phyloP scores from a whole-genome alignment of 2,329 filamentous ascomycete species.

The Phialocephala subalpina region DNA sequence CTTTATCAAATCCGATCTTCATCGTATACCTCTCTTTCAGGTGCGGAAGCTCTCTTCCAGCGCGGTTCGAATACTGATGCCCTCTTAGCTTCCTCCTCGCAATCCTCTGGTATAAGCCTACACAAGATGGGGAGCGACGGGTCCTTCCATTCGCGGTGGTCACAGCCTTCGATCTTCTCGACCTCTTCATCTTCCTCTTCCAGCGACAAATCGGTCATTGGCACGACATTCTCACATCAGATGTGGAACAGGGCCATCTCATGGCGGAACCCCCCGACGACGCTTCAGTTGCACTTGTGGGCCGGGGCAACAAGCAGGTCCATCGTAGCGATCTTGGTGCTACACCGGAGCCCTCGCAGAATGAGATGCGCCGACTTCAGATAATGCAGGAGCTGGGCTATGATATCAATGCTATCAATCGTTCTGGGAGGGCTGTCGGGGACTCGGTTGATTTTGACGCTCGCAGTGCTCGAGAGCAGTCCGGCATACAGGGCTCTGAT shows the following conservation, averaged over 20 bases:
- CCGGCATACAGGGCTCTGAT: no score
- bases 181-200: conserved; percentile 20
- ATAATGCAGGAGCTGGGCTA: no score
- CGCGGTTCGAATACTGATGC: conserved; percentile 6
- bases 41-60: conserved; percentile 9
- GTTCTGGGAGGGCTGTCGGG: no score
- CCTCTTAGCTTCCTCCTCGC: conserved; percentile 16
- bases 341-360: no score
- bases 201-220: conserved; percentile 21
- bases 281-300: conserved; percentile 4
- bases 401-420: no score
- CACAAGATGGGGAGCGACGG: conserved; percentile 19
- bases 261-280: not conserved
- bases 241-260: conserved; percentile 13
- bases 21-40: conserved; percentile 20
- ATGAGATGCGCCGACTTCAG: no score
- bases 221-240: conserved; percentile 6
- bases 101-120: conserved; percentile 23
- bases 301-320: not conserved
- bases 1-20: no score
- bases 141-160: conserved; percentile 21
- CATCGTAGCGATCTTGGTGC: no score
- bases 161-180: conserved; percentile 23
- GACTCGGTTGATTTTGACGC: no score
- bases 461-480: no score